phyloP scores from a whole-genome alignment of 2,329 filamentous ascomycete genomes.

The Sclerotinia spermophila region DNA sequence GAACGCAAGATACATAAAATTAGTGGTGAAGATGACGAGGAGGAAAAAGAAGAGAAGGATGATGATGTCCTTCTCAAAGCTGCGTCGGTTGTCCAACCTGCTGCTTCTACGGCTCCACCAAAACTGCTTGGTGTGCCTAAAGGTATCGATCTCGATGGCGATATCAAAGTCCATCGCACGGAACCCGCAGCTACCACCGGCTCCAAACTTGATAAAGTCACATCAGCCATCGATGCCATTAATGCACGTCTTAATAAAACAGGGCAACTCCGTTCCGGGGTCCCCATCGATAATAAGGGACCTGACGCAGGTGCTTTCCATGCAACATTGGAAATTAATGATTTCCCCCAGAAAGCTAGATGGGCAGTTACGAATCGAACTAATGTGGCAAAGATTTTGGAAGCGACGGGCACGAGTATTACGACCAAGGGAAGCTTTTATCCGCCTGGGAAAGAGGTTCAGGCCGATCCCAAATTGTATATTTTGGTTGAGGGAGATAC shows the following conservation, averaged over 20 bases:
- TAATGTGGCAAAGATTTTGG: conserved; percentile 96
- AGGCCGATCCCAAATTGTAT: conserved; percentile 84
- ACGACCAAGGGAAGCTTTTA: conserved; percentile 97
- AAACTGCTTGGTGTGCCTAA: conserved; percentile 47
- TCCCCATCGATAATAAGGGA: conserved; percentile 97
- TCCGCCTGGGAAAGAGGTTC: conserved; percentile 73
- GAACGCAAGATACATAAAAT: conserved; percentile 89
- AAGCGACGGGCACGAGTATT: conserved; percentile 90
- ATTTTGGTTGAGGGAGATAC: conserved; percentile 98
- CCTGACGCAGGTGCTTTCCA: conserved; percentile 96
- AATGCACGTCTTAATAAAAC: conserved; percentile 86
- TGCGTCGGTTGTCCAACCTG: conserved; percentile 60
- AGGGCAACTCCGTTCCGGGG: conserved; percentile 83
- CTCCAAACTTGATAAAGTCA: conserved; percentile 73
- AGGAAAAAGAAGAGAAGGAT: conserved; percentile 66
- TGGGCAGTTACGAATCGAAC: conserved; percentile 99
- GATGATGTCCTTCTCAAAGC: conserved; percentile 69
- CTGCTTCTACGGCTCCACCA: conserved; percentile 39
- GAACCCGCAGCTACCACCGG: conserved; percentile 47
- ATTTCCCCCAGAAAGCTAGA: conserved; percentile 96
- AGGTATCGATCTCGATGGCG: conserved; percentile 59
- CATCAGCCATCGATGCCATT: conserved; percentile 86
- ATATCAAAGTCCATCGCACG: conserved; percentile 70
- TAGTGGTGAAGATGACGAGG: conserved; percentile 78
- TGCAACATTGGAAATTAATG: conserved; percentile 96